Base-by-base conservation (phyloP, 2,329 filamentous ascomycete species). In the Talaromyces verruculosus region DNA sequence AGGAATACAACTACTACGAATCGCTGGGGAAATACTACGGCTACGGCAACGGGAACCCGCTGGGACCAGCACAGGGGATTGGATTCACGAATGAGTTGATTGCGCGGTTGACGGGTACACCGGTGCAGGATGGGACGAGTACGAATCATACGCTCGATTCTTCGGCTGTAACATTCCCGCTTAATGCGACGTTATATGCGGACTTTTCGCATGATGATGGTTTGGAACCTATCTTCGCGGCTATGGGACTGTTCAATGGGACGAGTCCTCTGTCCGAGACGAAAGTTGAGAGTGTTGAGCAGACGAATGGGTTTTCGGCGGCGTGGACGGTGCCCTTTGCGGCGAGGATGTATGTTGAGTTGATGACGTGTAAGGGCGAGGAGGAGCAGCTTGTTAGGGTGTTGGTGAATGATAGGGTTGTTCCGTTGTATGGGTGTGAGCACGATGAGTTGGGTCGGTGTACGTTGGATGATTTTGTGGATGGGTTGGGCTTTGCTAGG, bases 171-270 rank as follows among this genome's bases (percentile, higher is more conserved):
- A 93, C 91, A 0, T 97, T 97, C 73, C 93, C 93, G 0, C 80
- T 96, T 0, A 83, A 84, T 68, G 78, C 80, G 55, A 79, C 79
- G 10, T 78, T 97, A 1, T 97, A 95, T 73, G 92, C 92, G 0
- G 93, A 97, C 77, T 97, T 97, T 74, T 91, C 89, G 69, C 93
- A 97, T 77, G 93, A 97, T 78, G 96, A 96, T 76, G 88, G 90
- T 74, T 92, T 97, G 88, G 87, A 86, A 33, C 84, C 85, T 6
- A 87, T 96, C 6, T 90, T 91, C 74, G 88, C 87, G 3, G 92
- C 92, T 0, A 74, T 97, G 69, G 91, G 92, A 0, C 80, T 97
- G 30, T 96, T 92, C 79, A 91, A 92, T 71, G 79, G 78, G 55
- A 91, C 87, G 0, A 72, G 75, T n/a, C 80, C 84, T 10, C 78